A percentile compares a stretch with the other conserved stretches of the same genome.
phyloP scores from a whole-genome alignment of 129 eudicot genomes.

The Saposhnikovia divaricata region DNA sequence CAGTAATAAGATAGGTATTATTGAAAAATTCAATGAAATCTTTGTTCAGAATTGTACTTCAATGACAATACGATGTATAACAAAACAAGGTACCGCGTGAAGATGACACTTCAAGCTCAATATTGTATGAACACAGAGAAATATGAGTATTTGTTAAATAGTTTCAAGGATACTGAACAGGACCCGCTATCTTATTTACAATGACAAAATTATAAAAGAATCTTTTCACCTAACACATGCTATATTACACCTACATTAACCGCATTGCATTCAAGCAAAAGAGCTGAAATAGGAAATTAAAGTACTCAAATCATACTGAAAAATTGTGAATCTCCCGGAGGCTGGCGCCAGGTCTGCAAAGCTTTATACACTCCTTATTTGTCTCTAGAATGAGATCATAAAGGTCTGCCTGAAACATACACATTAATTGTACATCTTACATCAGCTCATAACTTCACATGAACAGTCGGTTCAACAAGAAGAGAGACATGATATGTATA shows the following conservation, averaged over 20 bases:
- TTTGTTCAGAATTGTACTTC: neutral
- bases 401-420: conserved; percentile 60
- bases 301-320: conserved; percentile 45
- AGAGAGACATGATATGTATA: neutral
- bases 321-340: conserved; percentile 65
- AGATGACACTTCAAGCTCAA: neutral
- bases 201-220: neutral
- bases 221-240: neutral
- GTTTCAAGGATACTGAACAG: neutral
- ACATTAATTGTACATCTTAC: neutral
- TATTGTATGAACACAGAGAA: neutral
- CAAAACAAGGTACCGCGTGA: neutral
- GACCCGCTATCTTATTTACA: neutral
- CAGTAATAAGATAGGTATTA: neutral
- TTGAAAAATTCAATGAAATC: neutral
- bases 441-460: conserved; percentile 12
- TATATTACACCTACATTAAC: neutral
- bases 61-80: neutral
- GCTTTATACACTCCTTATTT: conserved; percentile 75
- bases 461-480: neutral
- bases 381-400: conserved; percentile 82
- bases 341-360: conserved; percentile 82
- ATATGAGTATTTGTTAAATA: neutral
- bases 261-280: neutral
- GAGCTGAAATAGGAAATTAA: neutral